Evolutionary conservation across 2,329 filamentous ascomycete genomes (phyloP).

Genomic region (Penicillium sp.): DNA sequence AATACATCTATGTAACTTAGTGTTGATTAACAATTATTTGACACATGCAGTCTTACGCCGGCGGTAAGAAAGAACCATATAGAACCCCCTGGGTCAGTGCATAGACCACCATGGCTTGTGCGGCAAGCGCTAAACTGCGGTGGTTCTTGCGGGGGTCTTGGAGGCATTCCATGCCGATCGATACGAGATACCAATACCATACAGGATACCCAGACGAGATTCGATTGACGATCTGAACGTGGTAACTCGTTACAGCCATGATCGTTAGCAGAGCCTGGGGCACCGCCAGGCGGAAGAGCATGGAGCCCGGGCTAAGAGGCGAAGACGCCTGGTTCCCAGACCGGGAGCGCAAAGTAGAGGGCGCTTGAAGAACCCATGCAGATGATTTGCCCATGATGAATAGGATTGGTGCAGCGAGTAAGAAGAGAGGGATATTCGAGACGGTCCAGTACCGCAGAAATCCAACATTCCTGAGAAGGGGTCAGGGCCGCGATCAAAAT

Average conservation of each 20-base stretch:
- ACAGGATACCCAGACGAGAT: slow-evolving; percentile 84
- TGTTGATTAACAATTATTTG: neutral
- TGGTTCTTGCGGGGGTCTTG: slow-evolving; percentile 18
- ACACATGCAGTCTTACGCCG: slow-evolving; percentile 53
- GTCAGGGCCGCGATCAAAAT: slow-evolving; percentile 12
- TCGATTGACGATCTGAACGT: slow-evolving; percentile 91
- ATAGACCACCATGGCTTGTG: slow-evolving; percentile 78
- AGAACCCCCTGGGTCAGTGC: slow-evolving; percentile 77
- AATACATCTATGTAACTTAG: neutral
- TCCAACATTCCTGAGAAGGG: slow-evolving; percentile 71
- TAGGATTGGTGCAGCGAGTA: slow-evolving; percentile 78
- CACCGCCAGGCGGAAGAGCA: slow-evolving; percentile 62
- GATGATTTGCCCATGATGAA: slow-evolving; percentile 66
- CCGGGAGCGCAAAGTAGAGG: slow-evolving; percentile 17
- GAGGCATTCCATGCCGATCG: slow-evolving; percentile 26
- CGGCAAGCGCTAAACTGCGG: slow-evolving; percentile 37
- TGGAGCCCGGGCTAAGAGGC: slow-evolving; percentile 23
- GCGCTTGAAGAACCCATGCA: slow-evolving; percentile 43
- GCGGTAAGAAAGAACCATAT: slow-evolving; percentile 88
- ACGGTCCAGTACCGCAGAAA: slow-evolving; percentile 88
- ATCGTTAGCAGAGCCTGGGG: slow-evolving; percentile 71
- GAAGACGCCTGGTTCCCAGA: slow-evolving; percentile 16
- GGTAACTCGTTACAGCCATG: slow-evolving; percentile 76
- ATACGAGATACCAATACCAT: slow-evolving; percentile 83
- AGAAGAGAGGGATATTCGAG: slow-evolving; percentile 82